Evolutionary conservation across 352 stramenopile species (phyloP), one percentile per base, ranked within the genome.

Genomic region (Blastocystis sp.): DNA sequence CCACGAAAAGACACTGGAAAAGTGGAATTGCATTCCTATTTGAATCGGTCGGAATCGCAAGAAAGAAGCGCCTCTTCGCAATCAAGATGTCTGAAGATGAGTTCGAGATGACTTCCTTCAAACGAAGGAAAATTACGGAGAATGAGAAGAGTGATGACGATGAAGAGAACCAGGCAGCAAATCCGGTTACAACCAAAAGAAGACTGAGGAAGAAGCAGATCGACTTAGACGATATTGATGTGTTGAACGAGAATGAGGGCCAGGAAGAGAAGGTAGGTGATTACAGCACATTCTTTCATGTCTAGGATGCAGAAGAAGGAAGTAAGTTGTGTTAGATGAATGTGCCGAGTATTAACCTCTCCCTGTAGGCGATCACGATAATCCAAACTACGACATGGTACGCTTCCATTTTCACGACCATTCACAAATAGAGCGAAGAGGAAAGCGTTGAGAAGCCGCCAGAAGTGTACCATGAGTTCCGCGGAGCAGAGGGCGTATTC

Each of bases 51-150:
- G n/a, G n/a, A n/a, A n/a, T n/a, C n/a, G n/a, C n/a, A n/a, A 55
- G 16, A 55, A 55, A 50, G 39, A 24, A 81, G n/a, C 1, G 51
- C 71, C 31, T 69, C 55, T 10, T 74, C 24, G 31, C 0, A 29
- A 41, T 69, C 61, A 67, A 85, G 26, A 85, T 85, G 74, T 85
- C 74, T 67, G 74, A 85, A 24, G 74, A 85, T 69, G 74, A 85
- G 13, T 85, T 69, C 59, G 74, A 31, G 19, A 55, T 85, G 55
- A 66, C 74, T 35, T 67, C 74, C 60, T 62, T 85, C 55, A 85
- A 85, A 31, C 33, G 74, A 50, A 67, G 74, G 60, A 85, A 63
- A 62, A 35, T 66, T 16, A 63, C 51, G 29, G 26, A 21, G 21
- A 21, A 61, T 29, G 61, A 66, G 33, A 50, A 81, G 45, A 85